Base-by-base conservation (phyloP, 805 yeast species). In the Metschnikowia peoriensis region DNA sequence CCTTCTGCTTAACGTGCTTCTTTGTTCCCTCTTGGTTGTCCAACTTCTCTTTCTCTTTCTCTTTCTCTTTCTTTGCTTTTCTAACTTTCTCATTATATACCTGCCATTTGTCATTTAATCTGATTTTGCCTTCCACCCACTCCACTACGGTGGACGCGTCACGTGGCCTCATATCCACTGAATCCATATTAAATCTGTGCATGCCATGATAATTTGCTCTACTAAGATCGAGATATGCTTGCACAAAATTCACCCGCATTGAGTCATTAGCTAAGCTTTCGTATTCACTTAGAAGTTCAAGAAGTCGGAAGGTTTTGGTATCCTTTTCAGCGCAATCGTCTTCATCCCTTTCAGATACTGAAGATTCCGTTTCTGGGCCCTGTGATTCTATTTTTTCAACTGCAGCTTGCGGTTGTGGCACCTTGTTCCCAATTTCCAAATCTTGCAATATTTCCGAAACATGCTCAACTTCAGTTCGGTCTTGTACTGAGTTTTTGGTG, bases 201-300 rank as follows among this genome's bases (percentile, higher is more conserved):
- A 60, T 51, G 12, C 63, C 60, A 38, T 67, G 62, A 58, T 70
- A 79, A 53, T 75, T 78, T 9, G 83, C 83, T 53, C 81, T 57
- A 42, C 82, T 74, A 34, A 80, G 63, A 41, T 69, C 67, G 3
- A 77, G 60, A 55, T 62, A 75, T 6, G 79, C 82, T 38, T 64
- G 61, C 29, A 61, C 60, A 55, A 68, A 72, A 42, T 59, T 57
- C 12, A 44, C 40, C 6, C 66, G 52, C 41, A 57, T 52, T 2
- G 59, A 50, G 9, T 54, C 59, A 16, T 61, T 60, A 29, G 66
- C 61, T 17, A 64, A 29, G 5, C 44, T 38, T 43, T 71, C 73
- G 57, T 78, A 78, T 41, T 62, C 56, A 44, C 72, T 67, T 9
- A 77, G 42, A 28, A 67, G 55, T 4, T 64, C 66, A 6, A 78